Evolutionary conservation across 169 alveolate species (phyloP).

Genomic region (Babesia gibsoni): DNA sequence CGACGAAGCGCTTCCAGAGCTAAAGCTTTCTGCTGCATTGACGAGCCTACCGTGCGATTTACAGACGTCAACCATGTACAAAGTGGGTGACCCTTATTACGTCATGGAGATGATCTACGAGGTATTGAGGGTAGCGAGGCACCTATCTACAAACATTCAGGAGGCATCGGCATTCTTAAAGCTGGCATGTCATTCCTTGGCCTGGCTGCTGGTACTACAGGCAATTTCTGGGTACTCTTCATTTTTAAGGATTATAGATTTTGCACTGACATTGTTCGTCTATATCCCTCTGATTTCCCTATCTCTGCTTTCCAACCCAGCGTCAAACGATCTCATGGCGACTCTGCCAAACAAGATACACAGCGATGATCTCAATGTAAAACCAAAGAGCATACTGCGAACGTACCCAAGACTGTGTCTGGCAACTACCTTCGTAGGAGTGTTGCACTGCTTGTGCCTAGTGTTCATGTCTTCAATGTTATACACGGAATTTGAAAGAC

Average conservation of each 20-base stretch:
- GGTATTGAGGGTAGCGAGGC: constrained; percentile 51
- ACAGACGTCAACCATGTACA: constrained; percentile 47
- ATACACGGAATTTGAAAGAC: background rate
- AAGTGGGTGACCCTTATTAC: constrained; percentile 54
- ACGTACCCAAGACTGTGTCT: constrained; percentile 41
- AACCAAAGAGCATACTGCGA: constrained; percentile 23
- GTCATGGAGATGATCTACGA: constrained; percentile 62
- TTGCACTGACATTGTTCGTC: constrained; percentile 24
- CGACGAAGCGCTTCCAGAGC: constrained; percentile 49
- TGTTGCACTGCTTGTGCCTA: constrained; percentile 8
- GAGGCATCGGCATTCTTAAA: constrained; percentile 50
- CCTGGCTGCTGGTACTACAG: constrained; percentile 43
- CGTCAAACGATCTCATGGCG: constrained; percentile 43
- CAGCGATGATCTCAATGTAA: background rate
- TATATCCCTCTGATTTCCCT: constrained; percentile 48
- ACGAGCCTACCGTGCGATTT: constrained; percentile 59
- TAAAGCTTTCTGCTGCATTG: constrained; percentile 53
- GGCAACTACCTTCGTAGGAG: constrained; percentile 9
- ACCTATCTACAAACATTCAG: constrained; percentile 53
- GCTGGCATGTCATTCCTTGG: constrained; percentile 38
- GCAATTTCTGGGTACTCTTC: constrained; percentile 12
- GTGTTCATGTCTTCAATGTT: background rate
- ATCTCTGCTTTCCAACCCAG: constrained; percentile 54
- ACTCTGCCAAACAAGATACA: constrained; percentile 53
- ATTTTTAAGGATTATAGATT: constrained; percentile 18